Base-by-base conservation (phyloP, 495 filamentous ascomycete species). In the Tetracladium setigerum region DNA sequence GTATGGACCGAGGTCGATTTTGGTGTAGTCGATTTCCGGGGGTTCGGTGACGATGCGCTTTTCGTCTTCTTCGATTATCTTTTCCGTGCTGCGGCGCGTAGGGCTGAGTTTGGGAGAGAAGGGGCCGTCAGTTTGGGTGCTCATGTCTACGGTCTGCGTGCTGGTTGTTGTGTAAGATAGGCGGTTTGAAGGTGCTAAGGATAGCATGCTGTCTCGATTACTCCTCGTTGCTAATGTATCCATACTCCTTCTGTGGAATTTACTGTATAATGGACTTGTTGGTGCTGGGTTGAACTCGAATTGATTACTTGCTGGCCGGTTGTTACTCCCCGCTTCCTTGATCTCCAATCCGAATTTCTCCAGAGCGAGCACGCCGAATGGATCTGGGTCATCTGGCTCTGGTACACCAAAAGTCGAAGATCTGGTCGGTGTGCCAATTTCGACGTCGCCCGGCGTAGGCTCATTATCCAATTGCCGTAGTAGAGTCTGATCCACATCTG, bases 271-370 rank as follows among this genome's bases (percentile, higher is more conserved):
- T 6, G 89, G 87, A 61, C 87, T 92, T 22, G 73, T 77, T 0
- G 85, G 82, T 38, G 72, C 81, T 15, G 87, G 87, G 49, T 79
- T 77, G 68, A 82, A 95, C 58, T 88, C 84, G 62, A 95, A 94
- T 47, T 79, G 75, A 16, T 83, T 85, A 62, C 76, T 82, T 27
- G 71, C 74, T 14, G 89, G 84, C 32, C 86, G 71, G 16, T 70
- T 62, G 36, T 76, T 76, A 2, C 84, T 83, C 15, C 87, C 87
- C 13, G 89, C 89, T 69, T 95, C 89, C 37, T 84, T 75, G 54
- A 95, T 90, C 55, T 89, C 84, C 38, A 95, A 70, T 8, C 89
- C 89, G 55, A 84, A 82, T 54, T 84, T 81, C 63, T 92, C 84
- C 33, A 95, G 66, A 24, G 89, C 88, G 24, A 86, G 78, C 16